Evolutionary conservation across 2,329 filamentous ascomycete genomes (phyloP).

Genomic region (Monosporascus sp.): DNA sequence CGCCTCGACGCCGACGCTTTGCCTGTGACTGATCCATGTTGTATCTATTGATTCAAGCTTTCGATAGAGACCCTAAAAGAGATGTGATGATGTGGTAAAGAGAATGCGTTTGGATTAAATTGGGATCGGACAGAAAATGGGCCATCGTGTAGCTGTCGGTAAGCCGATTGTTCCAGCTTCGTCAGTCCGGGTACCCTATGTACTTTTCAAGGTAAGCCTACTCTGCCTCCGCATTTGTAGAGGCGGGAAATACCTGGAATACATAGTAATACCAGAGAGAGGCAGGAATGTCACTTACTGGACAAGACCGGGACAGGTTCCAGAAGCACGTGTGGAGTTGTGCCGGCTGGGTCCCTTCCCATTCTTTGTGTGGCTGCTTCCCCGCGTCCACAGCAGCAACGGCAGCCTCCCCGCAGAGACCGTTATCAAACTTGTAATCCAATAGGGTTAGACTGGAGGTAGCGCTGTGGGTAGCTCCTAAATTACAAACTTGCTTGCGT

Average conservation of each 20-base stretch:
- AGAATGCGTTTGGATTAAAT: neutral
- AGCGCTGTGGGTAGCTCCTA: neutral
- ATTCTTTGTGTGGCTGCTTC: neutral
- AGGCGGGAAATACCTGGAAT: too few relatives aligned
- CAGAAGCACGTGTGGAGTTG: neutral
- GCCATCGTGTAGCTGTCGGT: neutral
- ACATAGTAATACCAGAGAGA: too few relatives aligned
- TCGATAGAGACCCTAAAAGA: neutral
- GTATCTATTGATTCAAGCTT: conserved; percentile 9
- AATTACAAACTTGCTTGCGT: neutral
- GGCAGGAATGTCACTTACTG: too few relatives aligned
- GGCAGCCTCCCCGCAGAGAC: neutral
- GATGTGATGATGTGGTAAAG: neutral
- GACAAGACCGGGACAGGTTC: neutral
- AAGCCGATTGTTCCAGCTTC: neutral
- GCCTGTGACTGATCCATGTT: conserved; percentile 23
- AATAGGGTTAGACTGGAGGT: neutral
- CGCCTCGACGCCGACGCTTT: conserved; percentile 25
- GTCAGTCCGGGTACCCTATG: neutral
- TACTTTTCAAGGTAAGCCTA: neutral
- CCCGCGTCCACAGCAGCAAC: neutral
- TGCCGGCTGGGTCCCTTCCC: neutral
- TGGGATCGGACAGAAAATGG: neutral
- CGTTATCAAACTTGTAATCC: neutral
- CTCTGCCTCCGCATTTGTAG: too few relatives aligned